These are phyloP conservation scores for Echium plantagineum DNA, from an alignment of 257 asterid genomes.

Conservation along the genomic window DNA sequence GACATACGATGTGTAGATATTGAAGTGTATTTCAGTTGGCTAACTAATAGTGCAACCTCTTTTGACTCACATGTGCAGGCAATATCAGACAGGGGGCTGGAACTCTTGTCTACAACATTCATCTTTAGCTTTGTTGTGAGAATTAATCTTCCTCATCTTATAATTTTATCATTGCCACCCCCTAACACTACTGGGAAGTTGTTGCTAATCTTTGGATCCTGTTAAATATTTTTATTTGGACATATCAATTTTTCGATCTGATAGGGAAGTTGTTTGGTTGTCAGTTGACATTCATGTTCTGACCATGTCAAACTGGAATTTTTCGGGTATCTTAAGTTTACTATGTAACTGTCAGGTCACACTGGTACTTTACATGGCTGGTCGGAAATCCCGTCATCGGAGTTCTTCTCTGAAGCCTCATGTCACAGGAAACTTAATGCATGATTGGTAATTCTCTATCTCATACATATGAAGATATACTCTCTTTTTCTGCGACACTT, in stretches of 20 bases:
- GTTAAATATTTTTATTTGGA: slow-evolving; percentile 1
- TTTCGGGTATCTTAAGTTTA: slow-evolving; percentile 6
- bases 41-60: slow-evolving; percentile 1
- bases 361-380: slow-evolving; percentile 52
- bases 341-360: slow-evolving; percentile 44
- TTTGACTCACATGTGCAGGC: slow-evolving; percentile 48
- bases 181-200: slow-evolving; percentile 11
- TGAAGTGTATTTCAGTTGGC: not conserved
- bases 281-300: not conserved
- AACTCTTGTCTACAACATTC: slow-evolving; percentile 67
- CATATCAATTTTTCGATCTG: not conserved
- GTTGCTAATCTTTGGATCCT: not conserved
- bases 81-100: slow-evolving; percentile 86
- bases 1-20: not conserved
- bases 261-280: not conserved
- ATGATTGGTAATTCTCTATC: slow-evolving; percentile 56
- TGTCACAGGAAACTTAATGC: slow-evolving; percentile 64
- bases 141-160: not conserved
- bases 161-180: not conserved
- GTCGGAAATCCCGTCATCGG: slow-evolving; percentile 44
- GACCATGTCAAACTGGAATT: not conserved
- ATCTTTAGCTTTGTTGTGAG: slow-evolving; percentile 65
- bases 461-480: not conserved
- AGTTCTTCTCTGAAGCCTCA: slow-evolving; percentile 88
- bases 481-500: not conserved